A percentile compares a stretch with the other conserved stretches of the same genome.
Evolutionary conservation across 2,329 filamentous ascomycete genomes (phyloP).

Genomic region (Graphilbum sp.): DNA sequence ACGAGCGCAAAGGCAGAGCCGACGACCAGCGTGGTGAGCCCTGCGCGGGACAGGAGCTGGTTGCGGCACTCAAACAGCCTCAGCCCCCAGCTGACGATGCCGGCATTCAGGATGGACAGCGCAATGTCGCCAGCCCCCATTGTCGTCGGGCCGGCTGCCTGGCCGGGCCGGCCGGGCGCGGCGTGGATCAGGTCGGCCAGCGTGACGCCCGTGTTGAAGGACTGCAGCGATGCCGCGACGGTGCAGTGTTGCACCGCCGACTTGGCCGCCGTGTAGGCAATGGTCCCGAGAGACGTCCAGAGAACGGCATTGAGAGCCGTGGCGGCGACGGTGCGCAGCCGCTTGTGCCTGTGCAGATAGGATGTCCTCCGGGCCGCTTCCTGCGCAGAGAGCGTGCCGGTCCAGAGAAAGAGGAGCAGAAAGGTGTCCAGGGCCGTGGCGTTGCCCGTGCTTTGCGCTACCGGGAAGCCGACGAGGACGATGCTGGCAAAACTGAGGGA

Average conservation of each 20-base stretch:
- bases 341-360: constrained; percentile 1
- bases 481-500: constrained; percentile 16
- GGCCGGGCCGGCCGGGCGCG: constrained; percentile 9
- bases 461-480: constrained; percentile 23
- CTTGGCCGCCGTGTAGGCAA: constrained; percentile 26
- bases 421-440: constrained; percentile 27
- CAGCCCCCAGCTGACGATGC: constrained; percentile 35
- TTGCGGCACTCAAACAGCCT: constrained; percentile 33
- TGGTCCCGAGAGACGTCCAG: constrained; percentile 26
- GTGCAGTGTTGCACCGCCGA: constrained; percentile 11
- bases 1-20: constrained; percentile 20
- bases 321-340: constrained; percentile 15
- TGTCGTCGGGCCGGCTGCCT: not conserved
- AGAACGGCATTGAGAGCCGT: constrained; percentile 32
- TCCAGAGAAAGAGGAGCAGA: constrained; percentile 33
- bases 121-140: constrained; percentile 31
- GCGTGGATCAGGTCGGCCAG: constrained; percentile 14
- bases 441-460: constrained; percentile 17
- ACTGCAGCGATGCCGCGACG: constrained; percentile 11
- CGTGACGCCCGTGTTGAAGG: constrained; percentile 14
- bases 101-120: constrained; percentile 30
- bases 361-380: constrained; percentile 15
- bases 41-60: constrained; percentile 27
- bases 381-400: constrained; percentile 22
- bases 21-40: constrained; percentile 21